phyloP scores from a whole-genome alignment of 1,284 basidiomycete genomes.

The Vanrija sp. region DNA sequence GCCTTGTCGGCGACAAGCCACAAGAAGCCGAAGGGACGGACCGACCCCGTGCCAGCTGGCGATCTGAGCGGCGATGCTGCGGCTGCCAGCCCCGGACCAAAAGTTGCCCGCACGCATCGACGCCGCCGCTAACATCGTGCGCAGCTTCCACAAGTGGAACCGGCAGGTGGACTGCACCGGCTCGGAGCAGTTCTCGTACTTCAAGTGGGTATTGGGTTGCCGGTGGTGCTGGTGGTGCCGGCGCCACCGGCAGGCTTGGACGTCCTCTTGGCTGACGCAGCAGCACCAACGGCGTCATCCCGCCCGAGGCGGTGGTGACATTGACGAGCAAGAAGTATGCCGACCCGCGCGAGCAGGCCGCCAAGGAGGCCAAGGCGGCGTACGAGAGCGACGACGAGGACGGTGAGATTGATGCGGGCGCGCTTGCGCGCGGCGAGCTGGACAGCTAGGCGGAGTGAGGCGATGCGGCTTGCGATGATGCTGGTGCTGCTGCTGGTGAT shows the following conservation, averaged over 20 bases:
- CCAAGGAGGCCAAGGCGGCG: slow-evolving; percentile 53
- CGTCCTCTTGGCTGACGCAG: not conserved
- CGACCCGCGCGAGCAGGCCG: slow-evolving; percentile 51
- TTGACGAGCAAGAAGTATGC: slow-evolving; percentile 54
- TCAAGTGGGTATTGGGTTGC: slow-evolving; percentile 38
- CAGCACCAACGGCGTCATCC: slow-evolving; percentile 67
- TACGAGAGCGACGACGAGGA: slow-evolving; percentile 51
- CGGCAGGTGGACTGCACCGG: slow-evolving; percentile 39
- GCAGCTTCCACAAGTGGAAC: slow-evolving; percentile 46
- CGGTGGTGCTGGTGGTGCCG: slow-evolving; percentile 35
- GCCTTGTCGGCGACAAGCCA: not conserved
- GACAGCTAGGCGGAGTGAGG: slow-evolving; percentile 58
- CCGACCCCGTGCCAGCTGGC: not conserved
- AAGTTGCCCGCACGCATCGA: not conserved
- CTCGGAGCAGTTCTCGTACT: slow-evolving; percentile 27
- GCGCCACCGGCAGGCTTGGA: slow-evolving; percentile 56
- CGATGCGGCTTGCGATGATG: no score
- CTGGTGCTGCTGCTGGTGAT: no score
- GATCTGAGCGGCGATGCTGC: not conserved
- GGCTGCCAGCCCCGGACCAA: no score
- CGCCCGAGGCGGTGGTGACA: slow-evolving; percentile 59
- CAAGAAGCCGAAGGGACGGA: not conserved
- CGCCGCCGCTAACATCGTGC: not conserved
- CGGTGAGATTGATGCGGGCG: slow-evolving; percentile 57
- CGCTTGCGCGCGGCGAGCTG: slow-evolving; percentile 61